Base-by-base conservation (phyloP, 2,329 filamentous ascomycete species). In the Ascosphaera apis region DNA sequence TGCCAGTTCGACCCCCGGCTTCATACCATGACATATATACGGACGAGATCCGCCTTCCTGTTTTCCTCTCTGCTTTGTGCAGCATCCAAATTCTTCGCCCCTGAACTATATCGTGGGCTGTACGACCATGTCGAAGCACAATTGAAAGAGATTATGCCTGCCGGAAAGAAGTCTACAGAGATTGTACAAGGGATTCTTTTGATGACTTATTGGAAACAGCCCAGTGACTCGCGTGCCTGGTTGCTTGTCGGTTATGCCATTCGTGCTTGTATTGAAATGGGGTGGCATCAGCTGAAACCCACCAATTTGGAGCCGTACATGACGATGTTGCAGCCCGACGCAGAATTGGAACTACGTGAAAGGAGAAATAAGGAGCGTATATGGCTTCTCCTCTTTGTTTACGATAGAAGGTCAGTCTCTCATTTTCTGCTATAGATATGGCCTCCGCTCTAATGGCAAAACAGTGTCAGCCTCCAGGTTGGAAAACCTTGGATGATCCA, bases 401-500 rank as follows among this genome's bases (percentile, higher is more conserved):
- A 57, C 40, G 54, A 58, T 40, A 44, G 53, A 37, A 56, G 54
- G 55, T 55, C 43, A 28, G 25, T 28, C 9, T n/a, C n/a, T n/a
- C n/a, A n/a, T n/a, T n/a, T n/a, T n/a, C n/a, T n/a, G n/a, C n/a
- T n/a, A n/a, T n/a, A n/a, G n/a, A n/a, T n/a, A n/a, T n/a, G n/a
- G n/a, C n/a, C n/a, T n/a, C n/a, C n/a, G n/a, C n/a, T n/a, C n/a
- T n/a, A n/a, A n/a, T n/a, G n/a, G n/a, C n/a, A n/a, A 16, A 37
- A 2, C 18, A 58, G 56, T 36, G 50, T 59, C 31, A 58, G 56
- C 31, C 37, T 59, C 3, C 56, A 60, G 39, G 49, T 55, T 1
- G 56, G 56, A 3, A 57, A 54, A 34, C 56, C 57, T 0, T 57
- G 51, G 45, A 60, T 60, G 56, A 56, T 58, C 16, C 54, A 57